phyloP scores from a whole-genome alignment of 805 yeast species.

The Metschnikowia arizonensis region DNA sequence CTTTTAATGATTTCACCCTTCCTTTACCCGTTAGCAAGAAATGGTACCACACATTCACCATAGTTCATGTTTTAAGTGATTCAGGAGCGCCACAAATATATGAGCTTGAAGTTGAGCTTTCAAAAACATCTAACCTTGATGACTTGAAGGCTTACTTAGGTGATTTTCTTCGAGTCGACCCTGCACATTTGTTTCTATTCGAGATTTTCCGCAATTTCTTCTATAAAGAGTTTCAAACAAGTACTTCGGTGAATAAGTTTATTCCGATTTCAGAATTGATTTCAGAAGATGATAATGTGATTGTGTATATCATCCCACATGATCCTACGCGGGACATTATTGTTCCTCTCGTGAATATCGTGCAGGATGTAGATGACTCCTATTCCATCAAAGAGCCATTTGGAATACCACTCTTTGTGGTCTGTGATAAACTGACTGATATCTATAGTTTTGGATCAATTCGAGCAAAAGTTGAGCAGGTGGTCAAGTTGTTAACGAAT shows the following conservation, averaged over 20 bases:
- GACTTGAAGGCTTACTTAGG: slow-evolving; percentile 63
- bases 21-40: slow-evolving; percentile 76
- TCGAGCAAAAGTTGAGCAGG: slow-evolving; percentile 50
- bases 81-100: slow-evolving; percentile 38
- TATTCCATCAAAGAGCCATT: slow-evolving; percentile 46
- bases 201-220: slow-evolving; percentile 59
- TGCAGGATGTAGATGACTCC: slow-evolving; percentile 35
- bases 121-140: slow-evolving; percentile 57
- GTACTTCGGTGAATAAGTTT: slow-evolving; percentile 50
- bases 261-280: slow-evolving; percentile 68
- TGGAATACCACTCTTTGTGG: slow-evolving; percentile 74
- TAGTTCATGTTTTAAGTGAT: slow-evolving; percentile 49
- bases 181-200: slow-evolving; percentile 28
- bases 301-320: slow-evolving; percentile 55
- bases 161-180: slow-evolving; percentile 34
- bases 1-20: slow-evolving; percentile 82
- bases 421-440: slow-evolving; percentile 48
- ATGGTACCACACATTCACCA: slow-evolving; percentile 64
- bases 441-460: slow-evolving; percentile 54
- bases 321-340: slow-evolving; percentile 40
- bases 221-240: slow-evolving; percentile 61
- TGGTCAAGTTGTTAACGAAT: slow-evolving; percentile 23
- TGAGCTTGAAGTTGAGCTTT: slow-evolving; percentile 67
- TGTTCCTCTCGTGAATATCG: slow-evolving; percentile 55
- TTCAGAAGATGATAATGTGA: slow-evolving; percentile 54